Base-by-base conservation (phyloP, 1,284 basidiomycete species). In the Ganoderma lucidum region DNA sequence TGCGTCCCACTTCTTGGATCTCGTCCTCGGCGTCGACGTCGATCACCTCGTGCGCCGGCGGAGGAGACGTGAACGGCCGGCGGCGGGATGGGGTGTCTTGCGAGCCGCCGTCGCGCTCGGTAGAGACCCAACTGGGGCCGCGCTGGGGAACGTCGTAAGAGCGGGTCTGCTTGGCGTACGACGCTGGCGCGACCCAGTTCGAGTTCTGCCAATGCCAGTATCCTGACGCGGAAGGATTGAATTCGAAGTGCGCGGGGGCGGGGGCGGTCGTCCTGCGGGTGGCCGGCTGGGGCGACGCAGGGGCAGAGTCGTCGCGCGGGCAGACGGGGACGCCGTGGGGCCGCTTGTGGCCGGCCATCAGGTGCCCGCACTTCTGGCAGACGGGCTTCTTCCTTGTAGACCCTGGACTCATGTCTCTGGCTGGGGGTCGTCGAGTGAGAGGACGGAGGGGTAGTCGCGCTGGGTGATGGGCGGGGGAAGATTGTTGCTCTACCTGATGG, bases 321-420 rank as follows among this genome's bases (percentile, higher is more conserved):
- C 79, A 80, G 42, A 79, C 68, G 42, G 74, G 76, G 56, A 42
- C 45, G 45, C 78, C 77, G 55, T 76, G 60, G 3, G 78, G 78
- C 23, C 79, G 76, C 69, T 77, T 79, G 72, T 80, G 79, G 23
- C 79, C 79, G 1, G 73, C 75, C 79, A 80, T 80, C 48, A 71
- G 77, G 2, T 64, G 48, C 14, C 76, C 74, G 64, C 79, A 80
- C 23, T 69, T 75, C 53, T 76, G 78, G 67, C 79, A 80, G n/a
- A 65, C 28, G 35, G 77, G 79, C 45, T 74, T 74, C 70, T 76
- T 79, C 45, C 78, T 72, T n/a, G 39, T 71, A 67, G 60, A 71
- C 9, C 70, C 67, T 58, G 67, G 64, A 58, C 51, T 64, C 63
- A 71, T 70, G 23, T 67, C 42, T 41, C 32, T 41, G 69, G 58